A percentile compares a stretch with the other conserved stretches of the same genome.
phyloP scores from a whole-genome alignment of 768 basidiomycete genomes.

The Suillus decipiens region DNA sequence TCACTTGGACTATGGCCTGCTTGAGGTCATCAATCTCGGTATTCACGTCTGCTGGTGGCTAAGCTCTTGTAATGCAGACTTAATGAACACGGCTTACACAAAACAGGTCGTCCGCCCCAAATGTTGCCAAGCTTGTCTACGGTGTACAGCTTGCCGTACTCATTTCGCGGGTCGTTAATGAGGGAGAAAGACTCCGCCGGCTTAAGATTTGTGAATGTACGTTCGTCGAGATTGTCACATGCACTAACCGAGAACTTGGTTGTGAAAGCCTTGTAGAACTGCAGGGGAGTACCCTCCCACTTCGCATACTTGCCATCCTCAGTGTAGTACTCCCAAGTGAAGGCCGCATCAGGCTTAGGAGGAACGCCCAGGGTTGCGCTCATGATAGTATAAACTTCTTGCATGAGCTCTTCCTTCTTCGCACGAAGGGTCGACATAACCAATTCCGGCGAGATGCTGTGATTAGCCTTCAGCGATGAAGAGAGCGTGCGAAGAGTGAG shows the following conservation, averaged over 20 bases:
- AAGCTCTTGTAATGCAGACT: background rate
- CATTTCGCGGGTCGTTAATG: conserved; percentile 92
- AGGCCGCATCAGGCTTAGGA: conserved; percentile 66
- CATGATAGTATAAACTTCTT: conserved; percentile 83
- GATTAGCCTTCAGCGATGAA: conserved; percentile 50
- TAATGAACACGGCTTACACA: conserved; percentile 55
- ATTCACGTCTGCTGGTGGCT: conserved; percentile 70
- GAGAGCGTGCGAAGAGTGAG: conserved; percentile 73
- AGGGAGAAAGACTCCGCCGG: conserved; percentile 84
- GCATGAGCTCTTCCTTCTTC: conserved; percentile 84
- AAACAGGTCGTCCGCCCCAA: conserved; percentile 82
- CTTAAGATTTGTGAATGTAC: conserved; percentile 32
- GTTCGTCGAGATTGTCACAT: conserved; percentile 4
- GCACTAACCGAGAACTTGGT: conserved; percentile 53
- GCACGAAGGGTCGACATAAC: conserved; percentile 60
- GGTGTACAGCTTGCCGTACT: conserved; percentile 80
- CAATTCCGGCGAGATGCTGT: conserved; percentile 45
- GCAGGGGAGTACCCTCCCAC: conserved; percentile 80
- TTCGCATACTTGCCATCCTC: conserved; percentile 69
- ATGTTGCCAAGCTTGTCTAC: conserved; percentile 93
- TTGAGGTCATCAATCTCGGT: conserved; percentile 83
- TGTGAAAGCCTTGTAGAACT: conserved; percentile 74
- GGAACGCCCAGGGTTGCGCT: conserved; percentile 87
- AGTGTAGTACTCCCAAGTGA: conserved; percentile 90
- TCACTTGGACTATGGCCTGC: conserved; percentile 70